These are phyloP conservation scores for Boletus semigastroideus DNA, from an alignment of 1,284 basidiomycete genomes.

Conservation along the genomic window DNA sequence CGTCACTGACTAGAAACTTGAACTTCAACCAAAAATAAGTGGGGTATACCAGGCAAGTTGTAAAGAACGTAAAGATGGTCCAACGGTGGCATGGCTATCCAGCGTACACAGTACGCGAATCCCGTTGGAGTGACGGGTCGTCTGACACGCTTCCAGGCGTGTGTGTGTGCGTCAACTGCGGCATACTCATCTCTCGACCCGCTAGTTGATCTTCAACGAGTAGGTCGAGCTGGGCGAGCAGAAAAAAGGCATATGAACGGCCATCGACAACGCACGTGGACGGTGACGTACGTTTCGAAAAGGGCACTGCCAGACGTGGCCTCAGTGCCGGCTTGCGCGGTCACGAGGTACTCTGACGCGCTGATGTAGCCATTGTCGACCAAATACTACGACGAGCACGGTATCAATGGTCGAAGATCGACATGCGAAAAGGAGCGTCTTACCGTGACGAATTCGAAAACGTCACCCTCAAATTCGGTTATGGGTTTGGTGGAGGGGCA, in stretches of 20 bases:
- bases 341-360: slow-evolving; percentile 42
- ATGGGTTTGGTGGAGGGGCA: slow-evolving; percentile 47
- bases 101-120: no score
- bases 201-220: slow-evolving; percentile 41
- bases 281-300: slow-evolving; percentile 40
- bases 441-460: slow-evolving; percentile 55
- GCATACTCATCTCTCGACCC: neutral
- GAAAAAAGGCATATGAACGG: neutral
- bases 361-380: slow-evolving; percentile 45
- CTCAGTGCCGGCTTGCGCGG: slow-evolving; percentile 47
- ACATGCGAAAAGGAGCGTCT: slow-evolving; percentile 6
- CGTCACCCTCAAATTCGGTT: slow-evolving; percentile 53
- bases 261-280: neutral
- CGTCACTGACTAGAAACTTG: neutral
- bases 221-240: slow-evolving; percentile 41
- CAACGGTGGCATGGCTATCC: neutral
- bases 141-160: neutral
- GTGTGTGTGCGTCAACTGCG: neutral
- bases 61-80: neutral
- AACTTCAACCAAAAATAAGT: neutral
- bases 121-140: neutral
- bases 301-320: slow-evolving; percentile 40
- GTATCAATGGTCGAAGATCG: neutral
- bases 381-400: slow-evolving; percentile 44
- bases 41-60: neutral